Conservation (phyloP, 2,329 filamentous ascomycete species). For the Hyphodiscus sp. region DNA sequence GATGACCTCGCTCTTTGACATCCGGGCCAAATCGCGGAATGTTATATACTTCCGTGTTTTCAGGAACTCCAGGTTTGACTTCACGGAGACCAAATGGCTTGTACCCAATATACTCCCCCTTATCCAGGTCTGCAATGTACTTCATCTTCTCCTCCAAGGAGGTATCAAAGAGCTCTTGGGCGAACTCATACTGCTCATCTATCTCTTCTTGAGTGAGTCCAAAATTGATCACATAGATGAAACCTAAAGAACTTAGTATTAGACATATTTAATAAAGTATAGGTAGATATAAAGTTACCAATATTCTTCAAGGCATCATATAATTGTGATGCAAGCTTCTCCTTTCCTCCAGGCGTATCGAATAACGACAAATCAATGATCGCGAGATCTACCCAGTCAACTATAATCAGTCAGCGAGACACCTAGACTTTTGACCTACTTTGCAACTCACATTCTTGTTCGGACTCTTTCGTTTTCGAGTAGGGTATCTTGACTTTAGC, state of each 20-base stretch:
- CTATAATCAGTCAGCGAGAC: too few relatives aligned
- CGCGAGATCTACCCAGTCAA: slow-evolving; percentile 11
- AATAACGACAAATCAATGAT: slow-evolving; percentile 41
- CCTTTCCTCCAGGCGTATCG: slow-evolving; percentile 41
- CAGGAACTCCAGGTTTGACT: slow-evolving; percentile 13
- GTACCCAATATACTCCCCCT: too few relatives aligned
- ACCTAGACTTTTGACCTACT: too few relatives aligned
- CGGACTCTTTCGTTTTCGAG: too few relatives aligned
- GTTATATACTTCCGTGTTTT: slow-evolving; percentile 53
- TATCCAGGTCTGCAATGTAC: too few relatives aligned
- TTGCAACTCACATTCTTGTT: too few relatives aligned
- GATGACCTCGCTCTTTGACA: slow-evolving; percentile 38
- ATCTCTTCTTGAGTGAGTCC: slow-evolving; percentile 51
- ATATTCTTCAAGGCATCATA: slow-evolving; percentile 41
- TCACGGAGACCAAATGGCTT: too few relatives aligned
- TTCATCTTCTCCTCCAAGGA: not conserved
- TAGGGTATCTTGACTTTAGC: too few relatives aligned
- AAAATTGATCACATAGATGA: not conserved
- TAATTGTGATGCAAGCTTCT: slow-evolving; percentile 42
- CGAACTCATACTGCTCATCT: slow-evolving; percentile 40
- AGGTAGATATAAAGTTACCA: slow-evolving; percentile 33
- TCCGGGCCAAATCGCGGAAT: slow-evolving; percentile 47
- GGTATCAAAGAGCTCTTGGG: slow-evolving; percentile 48
- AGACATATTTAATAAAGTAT: too few relatives aligned
- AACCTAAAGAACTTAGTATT: too few relatives aligned